These are phyloP conservation scores for Hypomyces rosellus DNA, from an alignment of 2,329 filamentous ascomycete genomes.

Conservation along the genomic window DNA sequence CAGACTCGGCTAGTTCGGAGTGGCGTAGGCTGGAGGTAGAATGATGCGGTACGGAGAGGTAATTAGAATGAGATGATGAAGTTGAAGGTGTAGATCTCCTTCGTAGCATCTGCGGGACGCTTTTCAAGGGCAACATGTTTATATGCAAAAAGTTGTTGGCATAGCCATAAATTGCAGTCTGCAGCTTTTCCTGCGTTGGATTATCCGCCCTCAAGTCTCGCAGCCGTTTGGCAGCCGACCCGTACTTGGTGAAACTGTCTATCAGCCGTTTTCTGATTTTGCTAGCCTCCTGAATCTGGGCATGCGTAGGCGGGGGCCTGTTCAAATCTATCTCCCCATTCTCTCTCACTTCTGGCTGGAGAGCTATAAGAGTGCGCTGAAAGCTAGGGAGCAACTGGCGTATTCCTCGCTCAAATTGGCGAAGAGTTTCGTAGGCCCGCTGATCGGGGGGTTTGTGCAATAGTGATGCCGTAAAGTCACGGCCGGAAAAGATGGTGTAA, in stretches of 20 bases:
- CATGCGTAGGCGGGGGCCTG: constrained; percentile 44
- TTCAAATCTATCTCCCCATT: constrained; percentile 31
- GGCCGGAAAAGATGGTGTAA: constrained; percentile 53
- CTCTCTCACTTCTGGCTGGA: constrained; percentile 52
- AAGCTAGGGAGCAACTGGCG: constrained; percentile 75
- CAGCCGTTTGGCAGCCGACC: constrained; percentile 71
- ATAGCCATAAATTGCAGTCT: constrained; percentile 75
- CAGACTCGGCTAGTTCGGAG: constrained; percentile 39
- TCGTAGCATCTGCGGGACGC: constrained; percentile 59
- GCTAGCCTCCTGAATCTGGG: constrained; percentile 76
- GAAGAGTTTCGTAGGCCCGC: constrained; percentile 73
- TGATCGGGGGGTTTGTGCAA: constrained; percentile 65
- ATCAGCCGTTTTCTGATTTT: constrained; percentile 86
- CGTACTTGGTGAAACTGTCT: constrained; percentile 84
- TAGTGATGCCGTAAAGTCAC: constrained; percentile 70
- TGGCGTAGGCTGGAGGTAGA: constrained; percentile 38
- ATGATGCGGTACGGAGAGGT: constrained; percentile 29
- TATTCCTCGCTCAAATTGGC: constrained; percentile 85
- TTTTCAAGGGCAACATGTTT: constrained; percentile 84
- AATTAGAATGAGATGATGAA: constrained; percentile 23
- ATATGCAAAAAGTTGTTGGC: constrained; percentile 79
- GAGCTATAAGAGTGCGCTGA: constrained; percentile 64
- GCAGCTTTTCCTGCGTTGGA: constrained; percentile 65
- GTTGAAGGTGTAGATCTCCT: constrained; percentile 29
- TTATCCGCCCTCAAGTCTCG: constrained; percentile 70